phyloP scores from a whole-genome alignment of 495 filamentous ascomycete species.

The Penicillium soppii region DNA sequence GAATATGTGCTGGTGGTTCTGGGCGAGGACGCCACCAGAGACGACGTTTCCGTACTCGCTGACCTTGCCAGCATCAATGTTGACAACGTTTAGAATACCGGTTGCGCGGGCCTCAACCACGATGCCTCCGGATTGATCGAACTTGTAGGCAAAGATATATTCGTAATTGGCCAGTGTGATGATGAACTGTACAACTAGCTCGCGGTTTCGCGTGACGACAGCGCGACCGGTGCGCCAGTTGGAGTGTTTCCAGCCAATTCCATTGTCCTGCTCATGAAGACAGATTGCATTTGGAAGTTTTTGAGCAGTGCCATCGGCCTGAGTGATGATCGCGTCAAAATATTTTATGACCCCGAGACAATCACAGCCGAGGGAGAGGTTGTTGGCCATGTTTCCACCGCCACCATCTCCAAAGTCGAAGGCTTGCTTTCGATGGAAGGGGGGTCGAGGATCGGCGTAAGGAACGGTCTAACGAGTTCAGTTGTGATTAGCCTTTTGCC shows the following conservation, averaged over 20 bases:
- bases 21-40: conserved; percentile 78
- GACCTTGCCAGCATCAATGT: conserved; percentile 65
- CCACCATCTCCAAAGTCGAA: conserved; percentile 74
- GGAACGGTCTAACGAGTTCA: conserved; percentile 55
- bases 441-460: conserved; percentile 61
- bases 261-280: conserved; percentile 69
- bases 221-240: conserved; percentile 69
- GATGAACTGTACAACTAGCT: conserved; percentile 71
- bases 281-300: conserved; percentile 64
- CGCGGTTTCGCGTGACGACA: conserved; percentile 59
- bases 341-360: conserved; percentile 70
- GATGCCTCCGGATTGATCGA: conserved; percentile 82
- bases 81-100: conserved; percentile 82
- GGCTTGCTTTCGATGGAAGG: conserved; percentile 69
- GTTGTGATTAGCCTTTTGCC: not conserved
- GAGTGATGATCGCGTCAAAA: conserved; percentile 58
- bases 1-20: conserved; percentile 91
- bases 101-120: conserved; percentile 83
- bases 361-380: conserved; percentile 67
- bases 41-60: conserved; percentile 79
- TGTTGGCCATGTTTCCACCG: conserved; percentile 68
- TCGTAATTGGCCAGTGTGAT: conserved; percentile 84
- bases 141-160: conserved; percentile 84
- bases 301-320: conserved; percentile 52
- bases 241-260: conserved; percentile 70